Base-by-base conservation (phyloP, 768 basidiomycete species). In the Termitomyces eurrhizus region DNA sequence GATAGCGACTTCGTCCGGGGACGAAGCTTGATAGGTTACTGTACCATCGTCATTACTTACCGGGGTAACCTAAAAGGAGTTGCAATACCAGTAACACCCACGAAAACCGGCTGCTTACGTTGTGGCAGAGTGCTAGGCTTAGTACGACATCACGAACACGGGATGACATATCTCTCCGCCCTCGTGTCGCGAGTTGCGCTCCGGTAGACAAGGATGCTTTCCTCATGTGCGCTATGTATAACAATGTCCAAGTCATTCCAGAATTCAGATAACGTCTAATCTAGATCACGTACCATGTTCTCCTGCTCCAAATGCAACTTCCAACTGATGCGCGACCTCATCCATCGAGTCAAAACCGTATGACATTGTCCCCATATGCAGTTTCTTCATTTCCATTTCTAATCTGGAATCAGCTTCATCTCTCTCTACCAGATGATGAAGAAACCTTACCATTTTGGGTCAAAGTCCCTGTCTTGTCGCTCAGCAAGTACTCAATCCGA, bases 351-450 rank as follows among this genome's bases (percentile, higher is more conserved):
- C 97, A 64, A 79, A 88, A 1, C 93, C 95, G 68, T 95, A 99
- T 0, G 93, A 95, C 84, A 98, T 93, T 1, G 97, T 99, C 5
- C 97, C 97, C 90, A 98, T 93, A 68, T 98, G 97, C 33, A 99
- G 78, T 72, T 97, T 99, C 80, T 90, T 95, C 90, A 98, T 92
- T 74, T 98, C 96, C 97, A 99, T 99, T 72, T 98, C 96, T 98
- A 72, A 26, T 21, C 35, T 24, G 18, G 21, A 32, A 33, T 59
- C 37, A 64, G 49, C 24, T 50, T 16, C 21, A 42, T 55, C 45
- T 26, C 8, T 21, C 6, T 51, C 11, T 13, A 8, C 21, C 21
- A 21, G 21, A 14, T 39, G 18, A 29, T 57, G 59, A 52, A 24
- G n/a, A 37, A 21, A 53, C 69, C 83, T 32, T 62, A 94, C 95